Percentiles rank a stretch among this genome's conserved stretches.
Evolutionary conservation across 2,329 filamentous ascomycete species (phyloP).

Genomic region (Diplodia scrobiculata): DNA sequence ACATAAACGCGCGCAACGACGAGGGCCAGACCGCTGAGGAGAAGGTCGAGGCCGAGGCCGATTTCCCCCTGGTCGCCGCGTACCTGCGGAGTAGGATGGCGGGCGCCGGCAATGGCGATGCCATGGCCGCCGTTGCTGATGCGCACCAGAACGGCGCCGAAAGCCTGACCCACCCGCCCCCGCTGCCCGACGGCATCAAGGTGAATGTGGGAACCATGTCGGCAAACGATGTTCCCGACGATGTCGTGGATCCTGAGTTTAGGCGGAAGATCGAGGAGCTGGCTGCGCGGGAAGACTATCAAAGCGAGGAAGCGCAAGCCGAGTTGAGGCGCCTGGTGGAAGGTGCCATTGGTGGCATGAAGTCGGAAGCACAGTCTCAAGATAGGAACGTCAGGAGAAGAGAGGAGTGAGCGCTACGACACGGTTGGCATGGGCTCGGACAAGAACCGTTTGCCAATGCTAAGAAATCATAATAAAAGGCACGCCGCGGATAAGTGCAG

Average conservation of each 20-base stretch:
- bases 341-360: conserved; percentile 73
- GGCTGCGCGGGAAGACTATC: conserved; percentile 79
- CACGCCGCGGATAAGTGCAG: not conserved
- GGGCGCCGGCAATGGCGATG: conserved; percentile 36
- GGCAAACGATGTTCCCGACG: conserved; percentile 54
- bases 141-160: conserved; percentile 30
- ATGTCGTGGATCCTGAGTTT: conserved; percentile 73
- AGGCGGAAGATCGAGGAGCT: conserved; percentile 84
- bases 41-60: conserved; percentile 75
- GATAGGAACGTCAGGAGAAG: conserved; percentile 27
- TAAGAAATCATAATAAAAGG: not conserved
- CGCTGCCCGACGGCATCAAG: conserved; percentile 73
- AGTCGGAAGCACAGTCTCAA: conserved; percentile 33
- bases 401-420: conserved; percentile 15
- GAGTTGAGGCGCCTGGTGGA: conserved; percentile 76
- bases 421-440: too few relatives aligned
- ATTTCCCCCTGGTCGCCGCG: conserved; percentile 72
- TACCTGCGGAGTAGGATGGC: conserved; percentile 59
- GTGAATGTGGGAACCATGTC: conserved; percentile 77
- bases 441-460: not conserved
- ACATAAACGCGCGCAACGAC: conserved; percentile 65
- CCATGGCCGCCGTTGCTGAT: conserved; percentile 31
- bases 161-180: conserved; percentile 54
- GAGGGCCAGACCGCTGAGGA: conserved; percentile 80
- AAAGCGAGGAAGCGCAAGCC: conserved; percentile 75